A percentile compares a stretch with the other conserved stretches of the same genome.
phyloP scores from a whole-genome alignment of 768 basidiomycete genomes.

The Boletus sp. region DNA sequence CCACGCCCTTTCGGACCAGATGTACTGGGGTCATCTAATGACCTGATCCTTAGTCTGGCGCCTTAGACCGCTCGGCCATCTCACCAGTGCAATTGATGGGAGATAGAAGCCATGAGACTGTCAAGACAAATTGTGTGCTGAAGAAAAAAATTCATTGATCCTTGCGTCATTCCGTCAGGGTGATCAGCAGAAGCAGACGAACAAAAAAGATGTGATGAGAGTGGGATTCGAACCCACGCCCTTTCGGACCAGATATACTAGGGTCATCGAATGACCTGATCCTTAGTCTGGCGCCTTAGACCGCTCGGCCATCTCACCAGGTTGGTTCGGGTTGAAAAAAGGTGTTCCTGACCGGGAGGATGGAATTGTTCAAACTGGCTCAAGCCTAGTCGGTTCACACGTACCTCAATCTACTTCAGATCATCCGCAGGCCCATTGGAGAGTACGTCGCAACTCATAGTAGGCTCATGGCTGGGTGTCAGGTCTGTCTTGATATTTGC shows the following conservation, averaged over 20 bases:
- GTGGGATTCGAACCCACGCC: conserved; percentile 45
- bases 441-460: background rate
- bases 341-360: no score
- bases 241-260: conserved; percentile 37
- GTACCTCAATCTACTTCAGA: background rate
- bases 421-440: background rate
- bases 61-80: conserved; percentile 65
- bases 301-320: conserved; percentile 55
- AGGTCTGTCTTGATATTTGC: conserved; percentile 41
- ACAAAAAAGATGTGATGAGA: conserved; percentile 23
- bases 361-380: background rate
- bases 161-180: no score
- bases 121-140: no score
- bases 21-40: conserved; percentile 29
- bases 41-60: conserved; percentile 55
- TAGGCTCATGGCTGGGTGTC: conserved; percentile 6
- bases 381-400: background rate
- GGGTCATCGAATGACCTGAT: conserved; percentile 32
- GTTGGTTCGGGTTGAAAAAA: no score
- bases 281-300: conserved; percentile 65
- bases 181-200: no score
- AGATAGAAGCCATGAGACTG: no score
- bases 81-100: conserved; percentile 14
- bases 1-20: conserved; percentile 43
- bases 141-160: no score